Evolutionary conservation across 2,329 filamentous ascomycete species (phyloP).

Genomic region (Zymoseptoria passerinii): DNA sequence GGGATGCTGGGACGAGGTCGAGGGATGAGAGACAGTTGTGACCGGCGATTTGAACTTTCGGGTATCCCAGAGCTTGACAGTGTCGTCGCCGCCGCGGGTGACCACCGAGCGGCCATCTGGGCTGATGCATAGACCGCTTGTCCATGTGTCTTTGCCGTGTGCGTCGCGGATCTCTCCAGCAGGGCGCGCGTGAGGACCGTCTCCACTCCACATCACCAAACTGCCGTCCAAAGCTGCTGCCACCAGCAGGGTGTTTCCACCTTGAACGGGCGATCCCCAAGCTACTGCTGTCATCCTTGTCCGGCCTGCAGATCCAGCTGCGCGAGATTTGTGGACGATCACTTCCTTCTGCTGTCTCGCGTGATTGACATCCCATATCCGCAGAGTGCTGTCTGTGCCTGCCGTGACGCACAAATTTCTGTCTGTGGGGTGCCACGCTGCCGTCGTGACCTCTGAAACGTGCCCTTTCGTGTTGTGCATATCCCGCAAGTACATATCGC

Average conservation of each 20-base stretch:
- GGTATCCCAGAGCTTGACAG: slow-evolving; percentile 94
- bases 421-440: slow-evolving; percentile 84
- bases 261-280: slow-evolving; percentile 71
- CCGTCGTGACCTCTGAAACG: slow-evolving; percentile 81
- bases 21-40: slow-evolving; percentile 67
- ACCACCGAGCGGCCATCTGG: slow-evolving; percentile 83
- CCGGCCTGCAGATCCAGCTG: slow-evolving; percentile 78
- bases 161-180: slow-evolving; percentile 76
- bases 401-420: slow-evolving; percentile 80
- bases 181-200: slow-evolving; percentile 77
- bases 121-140: slow-evolving; percentile 83
- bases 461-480: slow-evolving; percentile 98
- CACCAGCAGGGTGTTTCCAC: slow-evolving; percentile 70
- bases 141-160: slow-evolving; percentile 79
- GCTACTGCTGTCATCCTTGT: slow-evolving; percentile 89
- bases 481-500: slow-evolving; percentile 95
- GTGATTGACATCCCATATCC: slow-evolving; percentile 95
- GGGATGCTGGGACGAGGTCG: slow-evolving; percentile 74
- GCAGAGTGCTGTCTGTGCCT: slow-evolving; percentile 86
- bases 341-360: slow-evolving; percentile 85
- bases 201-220: slow-evolving; percentile 83
- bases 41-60: slow-evolving; percentile 90
- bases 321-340: slow-evolving; percentile 89
- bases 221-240: slow-evolving; percentile 81
- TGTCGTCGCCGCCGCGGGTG: slow-evolving; percentile 80